Percentiles rank a stretch among this genome's conserved stretches.
These are phyloP conservation scores for Pseudogymnoascus verrucosus DNA, from an alignment of 2,329 filamentous ascomycete genomes.

Conservation along the genomic window DNA sequence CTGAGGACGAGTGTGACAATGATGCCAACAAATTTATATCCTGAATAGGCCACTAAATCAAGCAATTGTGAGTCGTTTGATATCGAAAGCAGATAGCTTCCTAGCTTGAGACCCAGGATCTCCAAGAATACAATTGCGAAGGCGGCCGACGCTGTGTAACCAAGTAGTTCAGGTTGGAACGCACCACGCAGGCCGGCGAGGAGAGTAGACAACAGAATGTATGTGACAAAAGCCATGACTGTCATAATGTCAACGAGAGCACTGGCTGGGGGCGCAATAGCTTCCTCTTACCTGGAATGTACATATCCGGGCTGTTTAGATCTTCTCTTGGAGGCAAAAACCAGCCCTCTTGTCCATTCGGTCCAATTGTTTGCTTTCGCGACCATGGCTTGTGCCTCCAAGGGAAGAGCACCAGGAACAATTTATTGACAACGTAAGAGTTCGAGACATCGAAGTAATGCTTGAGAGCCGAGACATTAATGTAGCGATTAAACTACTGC, in stretches of 20 bases:
- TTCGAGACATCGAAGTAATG: slow-evolving; percentile 99
- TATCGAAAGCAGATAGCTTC: slow-evolving; percentile 89
- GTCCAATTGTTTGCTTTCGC: slow-evolving; percentile 70
- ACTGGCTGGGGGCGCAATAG: background rate
- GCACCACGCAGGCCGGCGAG: slow-evolving; percentile 82
- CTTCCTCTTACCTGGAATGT: slow-evolving; percentile 62
- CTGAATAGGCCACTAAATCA: slow-evolving; percentile 90
- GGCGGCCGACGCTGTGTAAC: slow-evolving; percentile 78
- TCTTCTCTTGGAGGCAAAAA: slow-evolving; percentile 92
- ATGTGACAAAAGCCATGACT: slow-evolving; percentile 95
- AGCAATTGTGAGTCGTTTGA: slow-evolving; percentile 89
- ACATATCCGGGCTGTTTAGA: slow-evolving; percentile 98
- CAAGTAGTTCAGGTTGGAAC: slow-evolving; percentile 90
- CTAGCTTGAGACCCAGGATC: slow-evolving; percentile 82
- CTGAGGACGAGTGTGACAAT: slow-evolving; percentile 79
- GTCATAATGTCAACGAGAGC: background rate
- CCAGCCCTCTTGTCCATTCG: slow-evolving; percentile 62
- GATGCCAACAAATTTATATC: slow-evolving; percentile 97
- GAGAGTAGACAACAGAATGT: slow-evolving; percentile 87
- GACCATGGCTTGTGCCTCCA: slow-evolving; percentile 98
- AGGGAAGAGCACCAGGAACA: slow-evolving; percentile 88
- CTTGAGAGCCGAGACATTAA: slow-evolving; percentile 88
- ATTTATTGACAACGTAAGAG: slow-evolving; percentile 88
- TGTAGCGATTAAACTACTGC: slow-evolving; percentile 64
- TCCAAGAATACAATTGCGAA: slow-evolving; percentile 78